Conservation (phyloP, 441 rosid species). For the Erysimum pusillum region DNA sequence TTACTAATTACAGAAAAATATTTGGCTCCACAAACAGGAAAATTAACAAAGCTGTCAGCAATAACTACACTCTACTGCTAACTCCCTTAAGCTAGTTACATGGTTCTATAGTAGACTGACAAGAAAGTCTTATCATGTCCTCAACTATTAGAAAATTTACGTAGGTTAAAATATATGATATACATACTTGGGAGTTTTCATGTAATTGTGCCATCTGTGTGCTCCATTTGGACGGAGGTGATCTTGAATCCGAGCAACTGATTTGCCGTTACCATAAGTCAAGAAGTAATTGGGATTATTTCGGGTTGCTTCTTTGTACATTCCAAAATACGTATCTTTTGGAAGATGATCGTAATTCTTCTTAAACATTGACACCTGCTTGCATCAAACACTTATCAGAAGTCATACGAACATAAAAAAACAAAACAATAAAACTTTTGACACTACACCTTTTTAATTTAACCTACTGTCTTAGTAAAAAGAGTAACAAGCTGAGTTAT, state of each 20-base stretch:
- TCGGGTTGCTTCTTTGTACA: slow-evolving; percentile 79
- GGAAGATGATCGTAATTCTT: slow-evolving; percentile 84
- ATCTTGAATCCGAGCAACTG: slow-evolving; percentile 71
- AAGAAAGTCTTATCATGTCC: slow-evolving; percentile 3
- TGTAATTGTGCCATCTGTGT: slow-evolving; percentile 88
- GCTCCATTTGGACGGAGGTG: slow-evolving; percentile 90
- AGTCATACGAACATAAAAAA: slow-evolving; percentile 14
- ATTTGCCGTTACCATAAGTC: slow-evolving; percentile 81
- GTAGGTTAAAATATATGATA: slow-evolving; percentile 5
- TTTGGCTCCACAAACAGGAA: not conserved
- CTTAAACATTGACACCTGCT: slow-evolving; percentile 81
- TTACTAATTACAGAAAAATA: not conserved
- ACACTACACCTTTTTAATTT: slow-evolving; percentile 1
- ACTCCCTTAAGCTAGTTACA: slow-evolving; percentile 20
- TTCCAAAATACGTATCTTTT: slow-evolving; percentile 81
- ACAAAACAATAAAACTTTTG: not conserved
- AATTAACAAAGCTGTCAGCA: not conserved
- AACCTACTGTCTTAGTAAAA: slow-evolving; percentile 13
- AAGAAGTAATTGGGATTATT: slow-evolving; percentile 83
- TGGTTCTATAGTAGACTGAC: slow-evolving; percentile 4
- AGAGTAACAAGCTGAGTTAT: slow-evolving; percentile 27
- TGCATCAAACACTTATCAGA: slow-evolving; percentile 39
- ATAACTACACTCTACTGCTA: slow-evolving; percentile 5
- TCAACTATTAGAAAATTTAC: not conserved
- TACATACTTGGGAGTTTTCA: slow-evolving; percentile 79